These are phyloP conservation scores for Pneumocystis carinii DNA, from an alignment of 1,139 yeast species.

Conservation along the genomic window DNA sequence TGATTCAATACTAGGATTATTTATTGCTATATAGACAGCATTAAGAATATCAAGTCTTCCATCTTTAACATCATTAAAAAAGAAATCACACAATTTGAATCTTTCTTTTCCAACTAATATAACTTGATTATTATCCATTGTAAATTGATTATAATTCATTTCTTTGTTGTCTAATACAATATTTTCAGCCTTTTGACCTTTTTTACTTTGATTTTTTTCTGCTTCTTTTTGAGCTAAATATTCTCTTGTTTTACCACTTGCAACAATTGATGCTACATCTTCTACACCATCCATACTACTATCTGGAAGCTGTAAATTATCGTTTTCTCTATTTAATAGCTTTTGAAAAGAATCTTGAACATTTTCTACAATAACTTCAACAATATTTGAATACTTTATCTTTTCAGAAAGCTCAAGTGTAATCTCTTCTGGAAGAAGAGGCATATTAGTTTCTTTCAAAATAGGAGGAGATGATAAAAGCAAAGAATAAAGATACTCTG, in stretches of 20 bases:
- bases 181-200: constrained; percentile 28
- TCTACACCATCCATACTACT: constrained; percentile 39
- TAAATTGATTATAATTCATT: constrained; percentile 28
- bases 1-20: constrained; percentile 6
- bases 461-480: constrained; percentile 27
- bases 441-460: constrained; percentile 22
- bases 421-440: constrained; percentile 33
- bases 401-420: constrained; percentile 30
- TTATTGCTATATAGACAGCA: constrained; percentile 9
- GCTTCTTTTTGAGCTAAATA: constrained; percentile 44
- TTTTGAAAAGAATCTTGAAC: constrained; percentile 8
- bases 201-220: constrained; percentile 26
- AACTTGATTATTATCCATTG: constrained; percentile 20
- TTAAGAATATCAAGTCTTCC: constrained; percentile 26
- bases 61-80: constrained; percentile 41
- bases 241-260: constrained; percentile 58
- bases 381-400: constrained; percentile 60
- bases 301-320: constrained; percentile 10
- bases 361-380: constrained; percentile 44
- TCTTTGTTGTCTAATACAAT: constrained; percentile 29
- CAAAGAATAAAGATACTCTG: constrained; percentile 34
- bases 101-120: constrained; percentile 70
- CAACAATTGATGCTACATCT: constrained; percentile 81
- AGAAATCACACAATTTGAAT: constrained; percentile 55
- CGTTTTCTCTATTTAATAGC: constrained; percentile 24